A percentile compares a stretch with the other conserved stretches of the same genome.
These are phyloP conservation scores for Suillus subluteus DNA, from an alignment of 768 basidiomycete genomes.

Conservation along the genomic window DNA sequence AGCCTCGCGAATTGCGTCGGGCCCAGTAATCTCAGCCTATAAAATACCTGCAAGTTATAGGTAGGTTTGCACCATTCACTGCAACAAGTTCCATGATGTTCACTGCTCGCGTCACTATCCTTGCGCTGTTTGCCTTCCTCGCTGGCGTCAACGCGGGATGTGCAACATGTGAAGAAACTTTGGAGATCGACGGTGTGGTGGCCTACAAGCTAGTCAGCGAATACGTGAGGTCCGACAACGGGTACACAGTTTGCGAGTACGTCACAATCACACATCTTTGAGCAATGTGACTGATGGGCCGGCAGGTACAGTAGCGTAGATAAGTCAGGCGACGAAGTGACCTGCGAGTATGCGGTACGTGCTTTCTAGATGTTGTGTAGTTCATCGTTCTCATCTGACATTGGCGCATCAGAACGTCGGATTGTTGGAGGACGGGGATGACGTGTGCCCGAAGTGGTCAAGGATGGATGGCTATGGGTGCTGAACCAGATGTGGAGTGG, in stretches of 20 bases:
- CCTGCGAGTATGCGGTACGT: neutral
- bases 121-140: neutral
- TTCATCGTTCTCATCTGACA: neutral
- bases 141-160: neutral
- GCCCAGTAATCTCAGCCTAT: neutral
- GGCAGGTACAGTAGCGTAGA: neutral
- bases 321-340: neutral
- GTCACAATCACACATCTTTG: neutral
- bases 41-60: neutral
- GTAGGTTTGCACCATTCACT: neutral
- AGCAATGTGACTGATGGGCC: neutral
- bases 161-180: neutral
- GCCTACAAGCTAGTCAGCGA: neutral
- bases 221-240: neutral
- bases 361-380: neutral
- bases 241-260: neutral
- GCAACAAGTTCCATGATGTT: neutral
- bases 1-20: neutral
- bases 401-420: neutral
- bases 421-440: neutral
- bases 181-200: neutral
- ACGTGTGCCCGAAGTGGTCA: neutral
- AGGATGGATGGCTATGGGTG: neutral
- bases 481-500: neutral
- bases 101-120: neutral